Evolutionary conservation across 2,329 filamentous ascomycete genomes (phyloP), one percentile per base, ranked within the genome.

Genomic region (Xylariaceae sp.): DNA sequence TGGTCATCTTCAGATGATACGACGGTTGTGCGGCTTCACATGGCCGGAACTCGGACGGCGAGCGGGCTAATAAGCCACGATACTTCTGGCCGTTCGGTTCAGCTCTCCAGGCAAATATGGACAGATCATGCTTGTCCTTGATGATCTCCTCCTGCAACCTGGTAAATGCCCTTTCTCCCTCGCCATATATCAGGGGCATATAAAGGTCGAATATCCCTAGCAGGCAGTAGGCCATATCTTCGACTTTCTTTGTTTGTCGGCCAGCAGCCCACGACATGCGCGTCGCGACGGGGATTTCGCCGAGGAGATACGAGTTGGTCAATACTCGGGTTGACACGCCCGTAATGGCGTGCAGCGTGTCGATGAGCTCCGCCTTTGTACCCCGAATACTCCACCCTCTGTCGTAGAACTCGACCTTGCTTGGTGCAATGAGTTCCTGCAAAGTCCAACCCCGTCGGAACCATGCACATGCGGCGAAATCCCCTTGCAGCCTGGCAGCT

Each of bases 341-440:
- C 3, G 38, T 41, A 12, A 44, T 38, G 14, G 12, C 24, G n/a
- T 36, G 34, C 18, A 41, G 9, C 9, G 26, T 18, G 2, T 17
- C 11, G 5, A 37, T 36, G 32, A 43, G 31, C 8, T 28, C 27
- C 11, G 27, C 24, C 23, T 43, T 43, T 3, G 35, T 27, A 6
- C 36, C 37, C 18, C 36, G 30, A 18, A 38, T 17, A 13, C 27
- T 34, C 41, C 41, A 44, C 17, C 31, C 38, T 7, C 17, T 23
- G 19, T 41, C 34, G 2, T 23, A 44, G 16, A 44, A 44, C 9
- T 29, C 21, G 1, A 47, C 18, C 4, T 7, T 14, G 2, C 12
- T 13, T 13, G 44, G 44, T n/a, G 44, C 38, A 18, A 42, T 36
- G 13, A 47, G 36, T 14, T 47, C 44, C 15, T 47, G 44, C 5